Conservation (phyloP, 108 stramenopile genomes). For the Epithemia pelagica region DNA sequence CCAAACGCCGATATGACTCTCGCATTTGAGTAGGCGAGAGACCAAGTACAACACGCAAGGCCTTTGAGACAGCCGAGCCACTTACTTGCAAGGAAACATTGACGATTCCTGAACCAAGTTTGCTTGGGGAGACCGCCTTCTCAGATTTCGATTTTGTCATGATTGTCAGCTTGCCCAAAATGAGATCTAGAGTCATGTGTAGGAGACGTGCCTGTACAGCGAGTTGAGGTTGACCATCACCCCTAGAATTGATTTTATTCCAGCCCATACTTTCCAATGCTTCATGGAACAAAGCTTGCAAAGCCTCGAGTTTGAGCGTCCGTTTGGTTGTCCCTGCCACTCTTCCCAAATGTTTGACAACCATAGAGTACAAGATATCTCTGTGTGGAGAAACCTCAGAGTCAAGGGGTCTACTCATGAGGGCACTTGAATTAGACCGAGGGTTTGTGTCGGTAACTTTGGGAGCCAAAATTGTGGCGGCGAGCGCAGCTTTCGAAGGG, state of each 20-base stretch:
- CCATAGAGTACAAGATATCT: constrained; percentile 6
- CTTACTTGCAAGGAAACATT: constrained; percentile 26
- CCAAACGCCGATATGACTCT: constrained; percentile 29
- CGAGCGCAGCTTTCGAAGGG: not conserved
- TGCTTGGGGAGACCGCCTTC: not conserved
- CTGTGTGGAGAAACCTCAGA: no score
- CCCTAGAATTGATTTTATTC: no score
- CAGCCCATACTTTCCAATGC: constrained; percentile 8
- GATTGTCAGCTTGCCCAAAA: constrained; percentile 9
- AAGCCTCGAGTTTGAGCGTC: constrained; percentile 19
- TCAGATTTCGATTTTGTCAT: not conserved
- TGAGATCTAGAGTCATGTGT: constrained; percentile 5
- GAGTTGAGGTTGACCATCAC: not conserved
- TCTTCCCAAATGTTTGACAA: constrained; percentile 27
- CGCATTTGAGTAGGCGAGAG: constrained; percentile 24
- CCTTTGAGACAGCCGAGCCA: constrained; percentile 32
- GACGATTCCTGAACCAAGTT: not conserved
- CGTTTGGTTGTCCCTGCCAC: constrained; percentile 37
- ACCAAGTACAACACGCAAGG: constrained; percentile 27
- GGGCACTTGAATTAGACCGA: no score
- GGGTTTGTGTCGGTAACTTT: not conserved
- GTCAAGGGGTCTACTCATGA: no score
- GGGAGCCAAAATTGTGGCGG: not conserved
- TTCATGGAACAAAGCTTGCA: constrained; percentile 18
- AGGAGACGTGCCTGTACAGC: constrained; percentile 8